Conservation (phyloP, 179 eudicot genomes). For the Gypsophila paniculata region DNA sequence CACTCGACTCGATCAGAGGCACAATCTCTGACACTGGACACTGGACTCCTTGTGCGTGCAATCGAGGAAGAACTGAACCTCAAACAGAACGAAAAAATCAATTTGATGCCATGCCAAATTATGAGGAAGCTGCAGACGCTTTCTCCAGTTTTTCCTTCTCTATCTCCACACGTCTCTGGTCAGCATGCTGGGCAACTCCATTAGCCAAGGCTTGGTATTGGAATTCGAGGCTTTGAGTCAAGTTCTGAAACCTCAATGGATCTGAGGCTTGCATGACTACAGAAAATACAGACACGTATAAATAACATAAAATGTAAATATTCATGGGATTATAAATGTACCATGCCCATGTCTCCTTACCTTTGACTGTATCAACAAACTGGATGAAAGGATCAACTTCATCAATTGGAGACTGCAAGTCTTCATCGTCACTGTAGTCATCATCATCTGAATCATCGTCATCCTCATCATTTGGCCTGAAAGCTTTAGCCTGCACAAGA, state of each 20-base stretch:
- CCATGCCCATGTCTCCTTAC: conserved; percentile 30
- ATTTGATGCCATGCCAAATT: conserved; percentile 6
- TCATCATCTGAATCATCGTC: conserved; percentile 82
- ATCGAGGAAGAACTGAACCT: conserved; percentile 9
- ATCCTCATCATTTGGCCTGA: conserved; percentile 59
- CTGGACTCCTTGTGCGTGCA: conserved; percentile 17
- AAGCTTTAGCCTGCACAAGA: conserved; percentile 73
- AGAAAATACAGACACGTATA: neutral
- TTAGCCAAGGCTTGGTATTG: conserved; percentile 82
- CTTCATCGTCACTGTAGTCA: conserved; percentile 94
- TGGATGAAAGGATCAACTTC: conserved; percentile 88
- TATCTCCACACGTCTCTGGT: conserved; percentile 67
- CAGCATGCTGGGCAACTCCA: conserved; percentile 93
- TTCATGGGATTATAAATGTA: neutral
- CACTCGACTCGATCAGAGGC: conserved; percentile 8
- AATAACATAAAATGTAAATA: neutral
- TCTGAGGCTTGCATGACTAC: conserved; percentile 83
- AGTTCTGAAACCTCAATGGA: conserved; percentile 71
- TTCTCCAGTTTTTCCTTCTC: conserved; percentile 85
- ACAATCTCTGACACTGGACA: conserved; percentile 10
- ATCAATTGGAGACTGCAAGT: conserved; percentile 94
- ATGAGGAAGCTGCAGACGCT: conserved; percentile 40
- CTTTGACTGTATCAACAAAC: conserved; percentile 84
- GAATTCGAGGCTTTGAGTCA: conserved; percentile 72
- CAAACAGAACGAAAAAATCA: neutral